A percentile compares a stretch with the other conserved stretches of the same genome.
Conservation (phyloP, 2,329 filamentous ascomycete genomes). For the Paecilomyces sp. region DNA sequence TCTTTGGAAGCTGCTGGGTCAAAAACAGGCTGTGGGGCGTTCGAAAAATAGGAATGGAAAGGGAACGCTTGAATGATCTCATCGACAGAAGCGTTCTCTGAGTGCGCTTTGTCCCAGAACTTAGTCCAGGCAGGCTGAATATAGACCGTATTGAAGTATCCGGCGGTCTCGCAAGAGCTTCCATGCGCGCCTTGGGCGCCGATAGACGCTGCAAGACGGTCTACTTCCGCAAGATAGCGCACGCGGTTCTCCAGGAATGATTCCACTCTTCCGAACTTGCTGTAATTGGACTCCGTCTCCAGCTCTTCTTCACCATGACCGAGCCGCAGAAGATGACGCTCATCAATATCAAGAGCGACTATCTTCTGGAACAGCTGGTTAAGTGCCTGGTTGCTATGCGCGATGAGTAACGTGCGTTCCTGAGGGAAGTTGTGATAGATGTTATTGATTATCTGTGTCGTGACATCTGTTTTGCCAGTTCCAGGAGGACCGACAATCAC, state of each 20-base stretch:
- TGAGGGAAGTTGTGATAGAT: conserved; percentile 96
- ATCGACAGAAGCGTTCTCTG: conserved; percentile 49
- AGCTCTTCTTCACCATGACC: conserved; percentile 95
- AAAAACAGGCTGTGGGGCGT: conserved; percentile 82
- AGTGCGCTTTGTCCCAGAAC: conserved; percentile 62
- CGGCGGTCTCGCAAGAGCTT: conserved; percentile 91
- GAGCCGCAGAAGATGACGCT: conserved; percentile 82
- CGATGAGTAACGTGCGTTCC: conserved; percentile 84
- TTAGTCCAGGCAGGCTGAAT: conserved; percentile 81
- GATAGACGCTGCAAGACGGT: conserved; percentile 76
- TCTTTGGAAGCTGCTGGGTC: conserved; percentile 58
- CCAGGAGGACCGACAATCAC: conserved; percentile 92
- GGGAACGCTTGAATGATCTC: conserved; percentile 71
- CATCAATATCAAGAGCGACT: conserved; percentile 89
- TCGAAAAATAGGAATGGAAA: conserved; percentile 79
- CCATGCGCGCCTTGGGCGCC: conserved; percentile 89
- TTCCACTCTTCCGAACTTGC: conserved; percentile 90
- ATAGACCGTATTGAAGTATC: conserved; percentile 93
- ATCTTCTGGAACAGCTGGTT: conserved; percentile 99
- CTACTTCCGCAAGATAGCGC: conserved; percentile 72
- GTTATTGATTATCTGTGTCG: conserved; percentile 97
- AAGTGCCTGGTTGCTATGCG: conserved; percentile 94
- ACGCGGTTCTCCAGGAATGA: conserved; percentile 87
- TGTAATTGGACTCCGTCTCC: conserved; percentile 77
- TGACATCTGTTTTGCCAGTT: conserved; percentile 98